phyloP scores from a whole-genome alignment of 2,329 filamentous ascomycete species.

The Fusarium sublunatum region DNA sequence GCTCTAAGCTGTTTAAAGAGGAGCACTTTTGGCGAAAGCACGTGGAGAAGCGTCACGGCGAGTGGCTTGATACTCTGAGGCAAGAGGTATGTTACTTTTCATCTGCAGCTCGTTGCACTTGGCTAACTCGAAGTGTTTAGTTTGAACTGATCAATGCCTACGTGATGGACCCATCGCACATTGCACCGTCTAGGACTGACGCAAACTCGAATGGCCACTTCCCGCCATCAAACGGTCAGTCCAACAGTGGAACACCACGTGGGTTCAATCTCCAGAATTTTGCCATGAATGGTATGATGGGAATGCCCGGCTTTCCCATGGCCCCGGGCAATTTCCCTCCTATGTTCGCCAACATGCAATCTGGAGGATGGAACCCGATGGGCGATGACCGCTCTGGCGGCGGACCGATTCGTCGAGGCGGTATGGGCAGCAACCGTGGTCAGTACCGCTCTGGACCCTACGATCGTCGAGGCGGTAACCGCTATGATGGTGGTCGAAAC shows the following conservation, averaged over 20 bases:
- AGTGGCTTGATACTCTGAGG: constrained; percentile 84
- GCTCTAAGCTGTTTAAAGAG: constrained; percentile 96
- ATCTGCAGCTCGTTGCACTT: background rate
- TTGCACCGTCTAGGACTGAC: constrained; percentile 91
- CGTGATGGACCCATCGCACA: constrained; percentile 92
- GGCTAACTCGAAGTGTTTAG: constrained; percentile 57
- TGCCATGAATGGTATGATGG: constrained; percentile 67
- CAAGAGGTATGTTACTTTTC: constrained; percentile 76
- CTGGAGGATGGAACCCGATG: constrained; percentile 62
- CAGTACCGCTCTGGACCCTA: constrained; percentile 78
- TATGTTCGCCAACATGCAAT: constrained; percentile 66
- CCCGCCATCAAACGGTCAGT: constrained; percentile 80
- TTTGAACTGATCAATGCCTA: constrained; percentile 93
- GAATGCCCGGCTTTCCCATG: constrained; percentile 69
- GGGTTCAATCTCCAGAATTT: constrained; percentile 89
- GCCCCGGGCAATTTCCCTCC: constrained; percentile 60
- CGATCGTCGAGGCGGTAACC: constrained; percentile 72
- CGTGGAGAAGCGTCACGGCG: constrained; percentile 91
- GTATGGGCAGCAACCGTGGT: constrained; percentile 61
- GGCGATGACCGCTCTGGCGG: constrained; percentile 71
- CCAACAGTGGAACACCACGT: constrained; percentile 84
- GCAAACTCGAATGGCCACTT: constrained; percentile 97
- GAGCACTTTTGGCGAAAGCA: constrained; percentile 98
- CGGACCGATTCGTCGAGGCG: constrained; percentile 77
- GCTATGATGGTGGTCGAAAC: constrained; percentile 62